Base-by-base conservation (phyloP, 2,329 filamentous ascomycete genomes). In the Davidsoniella australis region DNA sequence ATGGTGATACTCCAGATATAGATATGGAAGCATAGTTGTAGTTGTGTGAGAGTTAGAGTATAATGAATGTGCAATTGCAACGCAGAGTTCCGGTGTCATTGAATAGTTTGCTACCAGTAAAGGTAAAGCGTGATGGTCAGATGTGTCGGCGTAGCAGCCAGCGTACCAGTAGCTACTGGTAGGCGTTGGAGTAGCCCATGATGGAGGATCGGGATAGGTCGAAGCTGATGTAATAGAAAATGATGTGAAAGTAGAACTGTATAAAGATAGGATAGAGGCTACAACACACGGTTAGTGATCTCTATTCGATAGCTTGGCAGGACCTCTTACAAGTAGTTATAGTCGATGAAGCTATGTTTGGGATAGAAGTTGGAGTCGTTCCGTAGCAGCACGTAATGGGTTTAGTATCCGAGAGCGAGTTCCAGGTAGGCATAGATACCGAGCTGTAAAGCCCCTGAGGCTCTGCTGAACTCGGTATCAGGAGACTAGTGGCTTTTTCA, bases 31-130 rank as follows among this genome's bases (percentile, higher is more conserved):
- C 42, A 53, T 57, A 0, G 58, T 58, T 1, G 57, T 61, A 14
- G 55, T 46, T 1, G 58, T 58, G 0, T 58, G 60, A 6, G 53
- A 53, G 10, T 58, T 59, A 23, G 56, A 55, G 2, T 57, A 57
- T 20, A 57, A 49, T 5, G 57, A 57, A 18, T 61, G 54, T 6
- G 60, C 61, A 33, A 59, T 58, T 2, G 54, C 59, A 12, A 62
- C 58, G 46, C 61, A 63, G n/a, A 63, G 58, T 44, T 62, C 59
- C 8, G 61, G 61, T 1, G 59, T 63, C 53, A 63, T 59, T 51
- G 56, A 59, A 50, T 58, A 54, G 49, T 62, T 62, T 33, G 56
- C 56, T 48, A 60, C 58, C 20, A 63, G 48, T 26, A 57, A 58
- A 2, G 58, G 59, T 36, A 63, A 57, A 36, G 61, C 61, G 43